Base-by-base conservation (phyloP, 305 asterid species). In the Fraxinus ornus region DNA sequence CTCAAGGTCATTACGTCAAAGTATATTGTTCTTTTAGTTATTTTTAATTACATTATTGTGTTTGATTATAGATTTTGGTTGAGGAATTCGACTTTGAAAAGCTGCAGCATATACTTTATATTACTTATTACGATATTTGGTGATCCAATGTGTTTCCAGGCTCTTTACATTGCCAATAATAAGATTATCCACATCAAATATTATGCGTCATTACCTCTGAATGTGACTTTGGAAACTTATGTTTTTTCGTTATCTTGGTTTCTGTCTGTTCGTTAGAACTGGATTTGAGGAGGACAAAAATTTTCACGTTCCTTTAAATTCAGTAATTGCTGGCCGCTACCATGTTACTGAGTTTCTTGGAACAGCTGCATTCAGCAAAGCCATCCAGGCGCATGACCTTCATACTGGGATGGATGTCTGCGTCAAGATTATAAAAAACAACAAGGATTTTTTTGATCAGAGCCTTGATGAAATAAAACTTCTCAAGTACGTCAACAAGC, bases 301-400 rank as follows among this genome's bases (percentile, higher is more conserved):
- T 88, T 96, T 96, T 84, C 92, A 92, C 77, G 97, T 96, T 76
- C 97, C 92, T 81, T 86, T 94, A 80, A 94, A 94, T 90, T 94
- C 98, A 3, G 98, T 96, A 37, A 82, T 96, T 72, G 99, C 99
- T 19, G 99, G 99, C 41, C 94, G 97, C 77, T 96, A 96, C 89
- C 99, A 96, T 88, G 99, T 96, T 81, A 96, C 99, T 5, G 99
- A 96, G 89, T 96, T 94, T 91, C 98, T 96, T 82, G 99, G 99
- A 86, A 94, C 99, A 44, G 99, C 99, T 77, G 98, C 99, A 84
- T 96, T 96, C 83, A 96, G 99, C 90, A 96, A 96, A 92, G 99
- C 99, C 81, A 92, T 96, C 73, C 99, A 96, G 92, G 99, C 99
- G 21, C 99, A 96, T 78, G 99, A 96, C 87, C 92, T 96, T 85